phyloP scores from a whole-genome alignment of 192 early-diverging fungal genomes.

The Coemansia sp. region DNA sequence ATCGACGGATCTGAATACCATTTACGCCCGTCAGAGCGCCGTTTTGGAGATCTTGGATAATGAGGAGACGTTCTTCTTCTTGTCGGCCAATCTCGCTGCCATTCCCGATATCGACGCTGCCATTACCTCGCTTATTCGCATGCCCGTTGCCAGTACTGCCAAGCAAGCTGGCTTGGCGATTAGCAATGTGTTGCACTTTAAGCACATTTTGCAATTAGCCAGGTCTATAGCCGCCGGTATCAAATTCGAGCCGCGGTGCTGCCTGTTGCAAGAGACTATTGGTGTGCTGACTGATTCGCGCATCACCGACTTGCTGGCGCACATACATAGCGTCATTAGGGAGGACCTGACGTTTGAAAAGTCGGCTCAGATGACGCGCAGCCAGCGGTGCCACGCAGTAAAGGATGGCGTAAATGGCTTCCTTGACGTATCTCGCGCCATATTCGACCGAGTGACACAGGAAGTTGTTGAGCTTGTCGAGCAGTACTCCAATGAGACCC shows the following conservation, averaged over 20 bases:
- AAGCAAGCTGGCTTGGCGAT: constrained; percentile 64
- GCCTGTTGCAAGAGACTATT: constrained; percentile 51
- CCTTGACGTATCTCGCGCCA: constrained; percentile 67
- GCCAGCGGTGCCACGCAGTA: constrained; percentile 85
- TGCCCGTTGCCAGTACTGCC: constrained; percentile 50
- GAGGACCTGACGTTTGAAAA: constrained; percentile 70
- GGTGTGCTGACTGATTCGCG: constrained; percentile 49
- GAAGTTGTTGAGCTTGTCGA: constrained; percentile 46
- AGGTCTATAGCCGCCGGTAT: constrained; percentile 42
- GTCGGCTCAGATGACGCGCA: constrained; percentile 68
- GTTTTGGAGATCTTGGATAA: constrained; percentile 42
- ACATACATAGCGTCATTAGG: constrained; percentile 67
- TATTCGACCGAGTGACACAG: constrained; percentile 44
- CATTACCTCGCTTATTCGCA: constrained; percentile 54
- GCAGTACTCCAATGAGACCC: constrained; percentile 52
- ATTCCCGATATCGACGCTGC: constrained; percentile 59
- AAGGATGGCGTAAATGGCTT: constrained; percentile 81
- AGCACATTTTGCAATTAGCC: constrained; percentile 62
- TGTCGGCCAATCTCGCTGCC: constrained; percentile 47
- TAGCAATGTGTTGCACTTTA: constrained; percentile 66
- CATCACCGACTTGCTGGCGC: constrained; percentile 33
- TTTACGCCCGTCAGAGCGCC: constrained; percentile 30
- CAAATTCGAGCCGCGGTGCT: constrained; percentile 17
- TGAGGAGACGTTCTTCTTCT: constrained; percentile 54
- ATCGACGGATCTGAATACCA: constrained; percentile 35